A percentile compares a stretch with the other conserved stretches of the same genome.
Evolutionary conservation across 1,284 basidiomycete genomes (phyloP).

Genomic region (Phlebopus sp.): DNA sequence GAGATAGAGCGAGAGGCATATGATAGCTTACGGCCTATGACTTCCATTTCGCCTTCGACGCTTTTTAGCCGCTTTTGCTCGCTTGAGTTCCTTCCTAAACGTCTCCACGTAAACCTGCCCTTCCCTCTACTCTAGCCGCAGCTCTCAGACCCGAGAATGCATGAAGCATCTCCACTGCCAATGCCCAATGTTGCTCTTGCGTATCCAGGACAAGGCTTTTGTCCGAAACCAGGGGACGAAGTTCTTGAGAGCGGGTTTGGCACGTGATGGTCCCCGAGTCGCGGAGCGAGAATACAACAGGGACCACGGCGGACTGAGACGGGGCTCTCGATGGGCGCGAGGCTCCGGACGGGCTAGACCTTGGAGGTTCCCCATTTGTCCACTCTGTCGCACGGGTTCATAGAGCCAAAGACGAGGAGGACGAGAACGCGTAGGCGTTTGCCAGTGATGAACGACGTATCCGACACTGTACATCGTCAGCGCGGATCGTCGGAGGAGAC

Average conservation of each 20-base stretch:
- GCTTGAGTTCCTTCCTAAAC: too few species aligned
- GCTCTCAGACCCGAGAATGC: neutral
- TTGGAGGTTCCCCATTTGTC: neutral
- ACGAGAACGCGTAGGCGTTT: neutral
- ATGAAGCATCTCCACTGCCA: conserved; percentile 1
- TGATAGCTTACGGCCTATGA: too few species aligned
- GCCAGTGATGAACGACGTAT: neutral
- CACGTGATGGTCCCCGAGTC: neutral
- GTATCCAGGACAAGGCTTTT: neutral
- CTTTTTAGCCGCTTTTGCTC: too few species aligned
- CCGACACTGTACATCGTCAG: conserved; percentile 1
- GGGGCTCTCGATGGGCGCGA: neutral
- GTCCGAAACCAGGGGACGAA: neutral
- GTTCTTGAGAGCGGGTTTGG: neutral
- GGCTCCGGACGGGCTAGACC: neutral
- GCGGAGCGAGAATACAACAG: neutral
- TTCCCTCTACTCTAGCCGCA: neutral
- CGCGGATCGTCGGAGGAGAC: neutral
- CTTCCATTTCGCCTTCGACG: too few species aligned
- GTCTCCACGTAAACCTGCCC: neutral
- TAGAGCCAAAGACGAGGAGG: conserved; percentile 4
- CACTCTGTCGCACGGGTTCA: neutral
- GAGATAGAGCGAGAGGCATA: too few species aligned
- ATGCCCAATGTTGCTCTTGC: neutral
- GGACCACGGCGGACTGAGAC: neutral